A percentile compares a stretch with the other conserved stretches of the same genome.
Conservation (phyloP, 1,139 yeast genomes). For the Suhomyces yuchorum region DNA sequence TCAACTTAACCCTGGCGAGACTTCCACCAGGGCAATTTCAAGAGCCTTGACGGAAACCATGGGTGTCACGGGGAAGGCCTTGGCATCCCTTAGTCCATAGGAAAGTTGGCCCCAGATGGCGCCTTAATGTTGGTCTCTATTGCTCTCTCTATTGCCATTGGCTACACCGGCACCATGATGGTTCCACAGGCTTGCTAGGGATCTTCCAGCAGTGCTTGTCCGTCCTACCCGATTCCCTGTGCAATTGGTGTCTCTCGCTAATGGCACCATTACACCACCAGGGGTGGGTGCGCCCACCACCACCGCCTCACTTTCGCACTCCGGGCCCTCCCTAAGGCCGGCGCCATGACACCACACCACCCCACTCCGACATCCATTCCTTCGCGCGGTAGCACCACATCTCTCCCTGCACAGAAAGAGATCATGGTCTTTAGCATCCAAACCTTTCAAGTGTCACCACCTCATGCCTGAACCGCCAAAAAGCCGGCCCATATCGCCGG, state of each 20-base stretch:
- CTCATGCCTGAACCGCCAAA: slow-evolving; percentile 1
- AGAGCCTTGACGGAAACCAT: too few species aligned
- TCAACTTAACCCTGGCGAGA: too few species aligned
- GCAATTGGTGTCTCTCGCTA: neutral
- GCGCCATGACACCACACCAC: neutral
- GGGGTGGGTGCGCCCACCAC: neutral
- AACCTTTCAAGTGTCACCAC: neutral
- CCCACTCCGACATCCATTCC: neutral
- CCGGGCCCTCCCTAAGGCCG: neutral
- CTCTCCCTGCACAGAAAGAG: neutral
- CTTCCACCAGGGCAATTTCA: too few species aligned
- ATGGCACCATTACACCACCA: neutral
- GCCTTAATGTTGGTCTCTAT: too few species aligned
- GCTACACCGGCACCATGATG: too few species aligned
- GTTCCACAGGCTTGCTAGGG: too few species aligned
- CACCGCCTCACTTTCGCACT: neutral
- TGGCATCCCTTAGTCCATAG: neutral
- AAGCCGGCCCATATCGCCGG: slow-evolving; percentile 8
- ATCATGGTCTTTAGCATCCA: neutral
- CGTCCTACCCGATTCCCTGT: too few species aligned
- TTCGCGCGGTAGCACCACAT: neutral
- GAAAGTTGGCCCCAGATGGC: too few species aligned
- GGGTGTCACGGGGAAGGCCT: too few species aligned
- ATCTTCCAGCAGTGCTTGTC: too few species aligned
- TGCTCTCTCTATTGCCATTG: neutral